These are phyloP conservation scores for Penicillium cataractarum DNA, from an alignment of 495 filamentous ascomycete species.

Conservation along the genomic window DNA sequence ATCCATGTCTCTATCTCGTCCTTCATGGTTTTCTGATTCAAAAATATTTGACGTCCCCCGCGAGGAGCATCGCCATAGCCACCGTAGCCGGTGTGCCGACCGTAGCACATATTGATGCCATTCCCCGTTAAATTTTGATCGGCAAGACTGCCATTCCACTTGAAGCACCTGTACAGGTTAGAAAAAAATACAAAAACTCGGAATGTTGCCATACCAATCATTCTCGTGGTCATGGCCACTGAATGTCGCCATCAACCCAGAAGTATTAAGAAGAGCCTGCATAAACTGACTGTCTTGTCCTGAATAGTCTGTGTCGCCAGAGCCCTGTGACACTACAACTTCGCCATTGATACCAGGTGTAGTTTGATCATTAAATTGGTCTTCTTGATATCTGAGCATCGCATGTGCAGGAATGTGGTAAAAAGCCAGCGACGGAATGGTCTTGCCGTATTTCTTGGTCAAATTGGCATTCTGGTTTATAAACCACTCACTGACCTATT, in stretches of 20 bases:
- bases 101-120: constrained; percentile 62
- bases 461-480: constrained; percentile 48
- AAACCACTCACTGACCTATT: constrained; percentile 65
- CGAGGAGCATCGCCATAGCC: constrained; percentile 69
- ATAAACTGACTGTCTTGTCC: constrained; percentile 68
- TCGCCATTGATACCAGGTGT: constrained; percentile 73
- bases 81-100: constrained; percentile 71
- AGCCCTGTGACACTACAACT: constrained; percentile 30
- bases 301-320: constrained; percentile 31
- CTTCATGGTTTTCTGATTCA: constrained; percentile 41
- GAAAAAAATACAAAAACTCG: not conserved
- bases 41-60: constrained; percentile 60
- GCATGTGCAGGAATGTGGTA: constrained; percentile 72
- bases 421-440: constrained; percentile 69
- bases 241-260: constrained; percentile 64
- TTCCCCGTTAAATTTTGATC: constrained; percentile 41
- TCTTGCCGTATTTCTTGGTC: constrained; percentile 35
- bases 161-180: constrained; percentile 37
- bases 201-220: constrained; percentile 55
- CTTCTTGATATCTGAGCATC: constrained; percentile 55
- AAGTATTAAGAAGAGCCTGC: constrained; percentile 58
- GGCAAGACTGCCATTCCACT: constrained; percentile 37
- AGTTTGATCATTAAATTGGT: constrained; percentile 37
- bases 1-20: constrained; percentile 64
- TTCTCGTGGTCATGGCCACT: constrained; percentile 74